These are phyloP conservation scores for Kwoniella mangroviensis DNA, from an alignment of 768 basidiomycete genomes.

Conservation along the genomic window DNA sequence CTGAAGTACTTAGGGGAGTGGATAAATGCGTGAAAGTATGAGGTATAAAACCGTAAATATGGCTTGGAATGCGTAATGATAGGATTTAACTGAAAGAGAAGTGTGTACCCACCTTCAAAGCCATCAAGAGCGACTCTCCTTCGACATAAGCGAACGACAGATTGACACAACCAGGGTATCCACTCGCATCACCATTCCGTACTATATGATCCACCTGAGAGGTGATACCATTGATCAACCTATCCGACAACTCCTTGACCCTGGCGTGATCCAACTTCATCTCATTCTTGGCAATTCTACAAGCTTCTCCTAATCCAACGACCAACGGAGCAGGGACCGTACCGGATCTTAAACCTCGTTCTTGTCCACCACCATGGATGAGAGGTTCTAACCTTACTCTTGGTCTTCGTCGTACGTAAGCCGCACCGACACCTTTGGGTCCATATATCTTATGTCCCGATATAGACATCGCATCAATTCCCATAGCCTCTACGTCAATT, in stretches of 20 bases:
- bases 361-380: constrained; percentile 94
- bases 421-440: constrained; percentile 93
- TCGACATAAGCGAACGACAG: constrained; percentile 95
- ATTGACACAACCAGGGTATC: constrained; percentile 96
- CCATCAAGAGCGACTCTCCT: constrained; percentile 96
- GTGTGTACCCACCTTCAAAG: constrained; percentile 79
- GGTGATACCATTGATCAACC: constrained; percentile 79
- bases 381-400: constrained; percentile 93
- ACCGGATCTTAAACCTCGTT: constrained; percentile 92
- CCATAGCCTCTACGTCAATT: constrained; percentile 91
- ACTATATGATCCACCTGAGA: constrained; percentile 85
- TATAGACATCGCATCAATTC: constrained; percentile 90
- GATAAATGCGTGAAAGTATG: no score
- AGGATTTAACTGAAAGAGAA: no score
- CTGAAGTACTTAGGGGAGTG: no score
- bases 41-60: no score
- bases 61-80: no score
- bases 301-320: constrained; percentile 93
- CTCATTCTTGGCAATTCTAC: constrained; percentile 85
- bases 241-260: constrained; percentile 74
- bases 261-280: constrained; percentile 86
- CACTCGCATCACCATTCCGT: constrained; percentile 87
- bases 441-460: constrained; percentile 98
- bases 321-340: constrained; percentile 85
- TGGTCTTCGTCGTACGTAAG: constrained; percentile 89